Evolutionary conservation across 2,329 filamentous ascomycete genomes (phyloP).

Genomic region (Pseudonectria foliicola): DNA sequence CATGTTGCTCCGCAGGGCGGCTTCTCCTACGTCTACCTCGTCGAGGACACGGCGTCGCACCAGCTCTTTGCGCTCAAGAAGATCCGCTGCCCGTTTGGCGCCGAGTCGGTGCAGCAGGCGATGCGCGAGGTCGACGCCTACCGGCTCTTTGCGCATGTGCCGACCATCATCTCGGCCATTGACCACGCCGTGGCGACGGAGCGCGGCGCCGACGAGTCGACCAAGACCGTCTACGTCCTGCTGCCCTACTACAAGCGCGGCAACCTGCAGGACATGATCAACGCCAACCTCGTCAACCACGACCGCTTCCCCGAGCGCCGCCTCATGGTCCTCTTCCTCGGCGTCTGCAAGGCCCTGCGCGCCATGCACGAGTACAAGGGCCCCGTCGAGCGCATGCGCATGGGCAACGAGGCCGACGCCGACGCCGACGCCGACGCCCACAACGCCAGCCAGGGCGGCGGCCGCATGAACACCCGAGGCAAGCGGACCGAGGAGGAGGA

Average conservation of each 20-base stretch:
- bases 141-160: constrained; percentile 73
- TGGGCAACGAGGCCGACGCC: constrained; percentile 37
- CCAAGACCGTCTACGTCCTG: constrained; percentile 94
- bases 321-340: constrained; percentile 84
- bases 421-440: constrained; percentile 31
- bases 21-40: constrained; percentile 98
- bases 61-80: constrained; percentile 94
- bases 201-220: constrained; percentile 52
- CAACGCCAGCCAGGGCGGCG: constrained; percentile 23
- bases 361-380: constrained; percentile 82
- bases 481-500: constrained; percentile 56
- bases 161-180: constrained; percentile 79
- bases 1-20: constrained; percentile 57
- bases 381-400: constrained; percentile 44
- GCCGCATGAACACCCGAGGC: constrained; percentile 27
- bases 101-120: constrained; percentile 89
- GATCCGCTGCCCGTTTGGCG: constrained; percentile 95
- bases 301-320: constrained; percentile 80
- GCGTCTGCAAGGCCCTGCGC: constrained; percentile 80
- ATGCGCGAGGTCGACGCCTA: constrained; percentile 98
- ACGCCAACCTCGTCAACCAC: constrained; percentile 95
- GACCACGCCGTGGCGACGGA: constrained; percentile 79
- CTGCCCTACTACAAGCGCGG: constrained; percentile 92
- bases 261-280: constrained; percentile 97
- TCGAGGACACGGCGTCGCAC: constrained; percentile 79